Evolutionary conservation across 805 yeast genomes (phyloP), one percentile per base, ranked within the genome.

Genomic region (Clavispora carvajalis): DNA sequence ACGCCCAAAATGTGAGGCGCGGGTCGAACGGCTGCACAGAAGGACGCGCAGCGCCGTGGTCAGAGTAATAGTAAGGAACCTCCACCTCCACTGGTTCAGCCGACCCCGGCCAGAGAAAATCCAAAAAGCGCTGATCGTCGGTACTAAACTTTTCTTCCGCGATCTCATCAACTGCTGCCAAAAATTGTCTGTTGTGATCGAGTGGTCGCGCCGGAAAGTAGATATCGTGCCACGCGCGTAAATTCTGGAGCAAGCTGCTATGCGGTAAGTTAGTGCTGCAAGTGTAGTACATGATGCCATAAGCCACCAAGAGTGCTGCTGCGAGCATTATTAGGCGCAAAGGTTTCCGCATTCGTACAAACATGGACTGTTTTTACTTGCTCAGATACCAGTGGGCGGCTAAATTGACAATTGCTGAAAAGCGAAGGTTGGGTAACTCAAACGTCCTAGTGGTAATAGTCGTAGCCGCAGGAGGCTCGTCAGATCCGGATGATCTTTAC

Each of bases 1-100:
- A 55, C n/a, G 53, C 51, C 7, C 54, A 29, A 5, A 54, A 25
- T 7, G 59, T 55, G 40, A 52, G 41, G 19, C 59, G 44, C 8
- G 59, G 58, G 36, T 55, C 59, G 30, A 42, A 47, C 7, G 49
- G 49, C 39, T 46, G 49, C 11, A 44, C 34, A n/a, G 22, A 11
- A 7, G 48, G 48, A 34, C 41, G 41, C 22, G 28, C 15, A 3
- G 6, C 17, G n/a, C 13, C 16, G 3, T 18, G 19, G 15, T 23
- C 19, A 4, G 23, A 10, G 15, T 29, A 46, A 24, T 41, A 39
- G 3, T 12, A 29, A 6, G 50, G 48, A 19, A 36, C 36, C 12
- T 10, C 5, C 8, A 46, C 34, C 24, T 17, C 22, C 4, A 46
- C 42, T 11, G 39, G 43, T 8, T 40, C 38, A 26, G 22, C 36